phyloP scores from a whole-genome alignment of 768 basidiomycete genomes.

The Boletus barrowsii region DNA sequence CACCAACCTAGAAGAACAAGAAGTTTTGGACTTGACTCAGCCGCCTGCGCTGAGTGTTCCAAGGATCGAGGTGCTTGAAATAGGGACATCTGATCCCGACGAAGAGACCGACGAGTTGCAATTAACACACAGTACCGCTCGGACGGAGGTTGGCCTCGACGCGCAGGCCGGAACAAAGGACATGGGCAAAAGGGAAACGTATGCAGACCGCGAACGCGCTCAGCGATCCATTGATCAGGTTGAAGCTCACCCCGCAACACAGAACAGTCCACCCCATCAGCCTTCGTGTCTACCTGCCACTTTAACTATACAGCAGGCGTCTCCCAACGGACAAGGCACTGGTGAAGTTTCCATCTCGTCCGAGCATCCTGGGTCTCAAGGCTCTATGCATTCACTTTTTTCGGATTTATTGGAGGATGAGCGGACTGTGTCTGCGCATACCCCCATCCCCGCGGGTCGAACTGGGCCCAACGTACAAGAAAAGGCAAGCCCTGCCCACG shows the following conservation, averaged over 20 bases:
- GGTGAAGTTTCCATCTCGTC: neutral
- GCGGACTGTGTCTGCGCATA: neutral
- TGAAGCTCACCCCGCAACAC: slow-evolving; percentile 1
- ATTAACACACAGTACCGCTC: neutral
- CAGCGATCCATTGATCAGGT: slow-evolving; percentile 7
- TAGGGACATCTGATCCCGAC: slow-evolving; percentile 6
- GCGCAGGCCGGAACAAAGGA: neutral
- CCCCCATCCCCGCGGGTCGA: neutral
- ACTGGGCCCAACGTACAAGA: neutral
- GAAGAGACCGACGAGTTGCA: slow-evolving; percentile 13
- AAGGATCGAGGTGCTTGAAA: slow-evolving; percentile 10
- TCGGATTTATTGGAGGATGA: slow-evolving; percentile 12
- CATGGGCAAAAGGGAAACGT: neutral
- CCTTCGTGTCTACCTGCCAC: neutral
- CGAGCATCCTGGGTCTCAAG: neutral
- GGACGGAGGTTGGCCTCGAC: neutral
- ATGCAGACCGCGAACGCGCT: neutral
- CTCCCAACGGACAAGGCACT: neutral
- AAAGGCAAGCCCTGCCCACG: neutral
- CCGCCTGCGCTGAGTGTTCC: slow-evolving; percentile 3
- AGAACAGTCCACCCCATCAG: neutral
- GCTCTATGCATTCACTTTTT: slow-evolving; percentile 28
- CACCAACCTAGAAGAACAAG: neutral
- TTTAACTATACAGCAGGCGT: neutral
- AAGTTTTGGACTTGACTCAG: neutral